Percentiles rank a stretch among this genome's conserved stretches.
These are phyloP conservation scores for Puccinia brachypodii DNA, from an alignment of 1,284 basidiomycete species.

Conservation along the genomic window DNA sequence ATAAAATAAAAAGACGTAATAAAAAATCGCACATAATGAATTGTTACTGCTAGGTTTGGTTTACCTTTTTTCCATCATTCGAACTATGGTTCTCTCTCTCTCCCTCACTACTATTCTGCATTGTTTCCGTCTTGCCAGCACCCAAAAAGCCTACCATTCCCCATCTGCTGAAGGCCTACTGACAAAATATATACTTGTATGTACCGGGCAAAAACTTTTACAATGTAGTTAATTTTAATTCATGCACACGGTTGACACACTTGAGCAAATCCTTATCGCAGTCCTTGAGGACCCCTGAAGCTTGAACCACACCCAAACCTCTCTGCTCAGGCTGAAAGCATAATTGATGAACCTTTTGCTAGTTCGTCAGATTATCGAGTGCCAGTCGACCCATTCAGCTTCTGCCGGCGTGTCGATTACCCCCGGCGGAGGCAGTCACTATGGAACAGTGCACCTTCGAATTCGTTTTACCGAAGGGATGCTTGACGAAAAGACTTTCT, in stretches of 20 bases:
- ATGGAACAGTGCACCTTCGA: too few relatives aligned
- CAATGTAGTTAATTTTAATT: slow-evolving; percentile 8
- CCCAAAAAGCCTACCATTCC: neutral
- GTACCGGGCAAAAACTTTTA: neutral
- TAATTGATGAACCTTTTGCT: too few relatives aligned
- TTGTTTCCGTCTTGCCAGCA: neutral
- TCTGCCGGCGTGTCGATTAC: too few relatives aligned
- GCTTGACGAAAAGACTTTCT: too few relatives aligned
- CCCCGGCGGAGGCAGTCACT: too few relatives aligned
- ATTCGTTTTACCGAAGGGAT: too few relatives aligned
- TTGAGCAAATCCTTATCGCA: neutral
- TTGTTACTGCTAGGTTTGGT: neutral
- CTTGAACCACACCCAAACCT: neutral
- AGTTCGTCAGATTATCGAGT: too few relatives aligned
- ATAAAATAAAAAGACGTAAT: neutral
- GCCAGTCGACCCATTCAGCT: too few relatives aligned
- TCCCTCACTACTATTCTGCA: neutral
- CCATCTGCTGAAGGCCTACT: neutral
- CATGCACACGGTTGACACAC: neutral
- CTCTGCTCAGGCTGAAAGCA: too few relatives aligned
- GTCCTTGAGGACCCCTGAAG: neutral
- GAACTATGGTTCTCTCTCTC: neutral
- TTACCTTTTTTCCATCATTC: neutral
- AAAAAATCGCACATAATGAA: neutral
- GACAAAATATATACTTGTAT: neutral